Percentiles rank a stretch among this genome's conserved stretches.
These are phyloP conservation scores for Gossypium trilobum DNA, from an alignment of 441 rosid genomes.

Conservation along the genomic window DNA sequence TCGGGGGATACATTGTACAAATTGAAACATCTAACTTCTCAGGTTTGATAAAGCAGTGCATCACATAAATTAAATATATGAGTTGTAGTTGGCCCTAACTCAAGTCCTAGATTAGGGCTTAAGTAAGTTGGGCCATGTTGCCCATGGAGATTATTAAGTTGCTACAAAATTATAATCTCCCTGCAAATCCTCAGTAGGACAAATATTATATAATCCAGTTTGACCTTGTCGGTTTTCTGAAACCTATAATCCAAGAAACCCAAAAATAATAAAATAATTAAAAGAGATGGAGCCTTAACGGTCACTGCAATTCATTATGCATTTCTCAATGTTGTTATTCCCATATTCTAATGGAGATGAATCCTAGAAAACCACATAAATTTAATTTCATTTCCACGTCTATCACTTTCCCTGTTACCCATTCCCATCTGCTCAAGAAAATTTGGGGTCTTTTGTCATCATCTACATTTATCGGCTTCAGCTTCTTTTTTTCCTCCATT, in stretches of 20 bases:
- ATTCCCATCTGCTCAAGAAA: background rate
- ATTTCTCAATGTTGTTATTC: background rate
- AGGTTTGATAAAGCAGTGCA: too few relatives aligned
- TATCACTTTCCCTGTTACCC: background rate
- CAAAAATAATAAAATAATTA: background rate
- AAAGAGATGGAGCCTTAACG: slow-evolving; percentile 17
- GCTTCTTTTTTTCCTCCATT: background rate
- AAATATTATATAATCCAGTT: background rate
- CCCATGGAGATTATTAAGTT: background rate
- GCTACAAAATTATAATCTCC: background rate
- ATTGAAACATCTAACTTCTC: too few relatives aligned
- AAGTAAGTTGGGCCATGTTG: background rate
- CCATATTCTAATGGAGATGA: too few relatives aligned
- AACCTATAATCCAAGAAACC: background rate
- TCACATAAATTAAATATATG: too few relatives aligned
- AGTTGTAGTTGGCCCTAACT: background rate
- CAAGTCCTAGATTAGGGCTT: background rate
- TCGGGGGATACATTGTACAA: too few relatives aligned
- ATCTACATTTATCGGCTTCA: background rate
- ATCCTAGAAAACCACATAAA: background rate
- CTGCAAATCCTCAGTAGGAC: background rate
- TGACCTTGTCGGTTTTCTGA: background rate
- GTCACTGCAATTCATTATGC: slow-evolving; percentile 18
- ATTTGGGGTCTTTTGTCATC: background rate
- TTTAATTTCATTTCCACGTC: background rate